Conservation (phyloP, 208 protist species). For the Trypanosoma cruzi region DNA sequence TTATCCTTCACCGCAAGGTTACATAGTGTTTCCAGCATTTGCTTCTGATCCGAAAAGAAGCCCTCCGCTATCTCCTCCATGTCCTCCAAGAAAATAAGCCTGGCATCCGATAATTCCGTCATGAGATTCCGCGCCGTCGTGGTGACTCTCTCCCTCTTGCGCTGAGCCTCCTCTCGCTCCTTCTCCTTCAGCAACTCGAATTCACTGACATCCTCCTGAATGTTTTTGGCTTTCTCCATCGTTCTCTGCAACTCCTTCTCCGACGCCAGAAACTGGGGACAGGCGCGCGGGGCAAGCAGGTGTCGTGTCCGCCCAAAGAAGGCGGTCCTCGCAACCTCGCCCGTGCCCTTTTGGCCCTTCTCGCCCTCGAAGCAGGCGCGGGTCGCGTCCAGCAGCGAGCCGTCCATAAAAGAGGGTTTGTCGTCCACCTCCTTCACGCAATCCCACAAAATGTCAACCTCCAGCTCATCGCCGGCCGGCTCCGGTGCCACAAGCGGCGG, state of each 20-base stretch:
- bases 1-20: conserved; percentile 28
- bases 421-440: conserved; percentile 32
- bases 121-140: not conserved
- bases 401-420: conserved; percentile 43
- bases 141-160: conserved; percentile 16
- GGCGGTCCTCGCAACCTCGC: conserved; percentile 9
- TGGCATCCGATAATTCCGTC: conserved; percentile 16
- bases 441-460: conserved; percentile 50
- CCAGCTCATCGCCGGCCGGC: conserved; percentile 47
- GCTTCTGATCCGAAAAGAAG: conserved; percentile 24
- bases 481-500: conserved; percentile 51
- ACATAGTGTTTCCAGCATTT: conserved; percentile 25
- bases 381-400: conserved; percentile 36
- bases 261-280: conserved; percentile 29
- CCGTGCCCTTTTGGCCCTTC: conserved; percentile 18
- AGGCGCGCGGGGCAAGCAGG: conserved; percentile 23
- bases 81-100: conserved; percentile 12
- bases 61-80: conserved; percentile 21
- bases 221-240: conserved; percentile 5
- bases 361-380: conserved; percentile 33
- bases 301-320: conserved; percentile 20
- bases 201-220: conserved; percentile 19
- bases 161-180: conserved; percentile 28
- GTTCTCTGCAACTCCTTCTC: conserved; percentile 26
- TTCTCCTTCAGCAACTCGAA: conserved; percentile 34